phyloP scores from a whole-genome alignment of 73 alveolate genomes.

The Urostyla sp. region DNA sequence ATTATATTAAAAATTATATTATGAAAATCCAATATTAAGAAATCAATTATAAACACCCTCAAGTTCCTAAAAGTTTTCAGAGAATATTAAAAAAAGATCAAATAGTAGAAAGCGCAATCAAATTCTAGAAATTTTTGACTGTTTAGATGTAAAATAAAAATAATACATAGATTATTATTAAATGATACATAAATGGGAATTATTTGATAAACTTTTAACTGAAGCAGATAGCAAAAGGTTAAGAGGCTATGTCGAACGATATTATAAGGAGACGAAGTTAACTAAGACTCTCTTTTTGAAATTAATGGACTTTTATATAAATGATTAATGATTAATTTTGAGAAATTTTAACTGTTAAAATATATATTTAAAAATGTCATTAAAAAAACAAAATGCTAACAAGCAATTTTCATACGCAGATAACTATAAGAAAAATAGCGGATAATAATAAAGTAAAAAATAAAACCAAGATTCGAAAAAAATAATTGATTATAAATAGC shows the following conservation, averaged over 20 bases:
- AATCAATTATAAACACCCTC: constrained; percentile 27
- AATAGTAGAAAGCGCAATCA: not conserved
- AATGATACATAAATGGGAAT: not conserved
- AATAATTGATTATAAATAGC: too few relatives aligned
- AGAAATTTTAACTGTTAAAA: not conserved
- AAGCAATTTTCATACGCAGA: too few relatives aligned
- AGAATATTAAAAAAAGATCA: not conserved
- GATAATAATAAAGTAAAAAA: too few relatives aligned
- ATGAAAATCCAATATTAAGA: not conserved
- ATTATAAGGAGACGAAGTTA: constrained; percentile 26
- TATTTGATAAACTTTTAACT: not conserved
- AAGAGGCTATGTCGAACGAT: constrained; percentile 1
- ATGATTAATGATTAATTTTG: not conserved
- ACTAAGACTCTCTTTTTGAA: not conserved
- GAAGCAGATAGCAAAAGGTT: constrained; percentile 1
- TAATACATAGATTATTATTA: not conserved
- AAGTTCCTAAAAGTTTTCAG: constrained; percentile 8
- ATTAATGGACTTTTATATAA: constrained; percentile 18
- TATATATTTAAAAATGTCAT: too few relatives aligned
- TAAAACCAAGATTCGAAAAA: too few relatives aligned
- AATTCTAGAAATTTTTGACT: not conserved
- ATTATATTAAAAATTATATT: not conserved
- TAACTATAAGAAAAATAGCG: too few relatives aligned
- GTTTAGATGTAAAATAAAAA: not conserved
- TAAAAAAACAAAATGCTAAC: too few relatives aligned